phyloP scores from a whole-genome alignment of 768 basidiomycete genomes.

The Tylopilus intermedius region DNA sequence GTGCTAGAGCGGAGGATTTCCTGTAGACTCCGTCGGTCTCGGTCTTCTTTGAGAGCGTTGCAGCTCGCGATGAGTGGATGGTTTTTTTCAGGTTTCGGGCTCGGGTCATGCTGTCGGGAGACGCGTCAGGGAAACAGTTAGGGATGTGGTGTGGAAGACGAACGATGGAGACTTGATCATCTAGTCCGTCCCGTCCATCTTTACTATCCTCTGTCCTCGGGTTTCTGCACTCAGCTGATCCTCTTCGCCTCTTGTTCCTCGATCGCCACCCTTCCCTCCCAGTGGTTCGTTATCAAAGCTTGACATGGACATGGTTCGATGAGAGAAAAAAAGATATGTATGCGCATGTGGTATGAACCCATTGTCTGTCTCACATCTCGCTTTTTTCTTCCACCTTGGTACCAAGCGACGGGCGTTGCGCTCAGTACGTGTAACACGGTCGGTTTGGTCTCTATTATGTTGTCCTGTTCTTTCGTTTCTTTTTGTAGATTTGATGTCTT shows the following conservation, averaged over 20 bases:
- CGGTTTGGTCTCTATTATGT: constrained; percentile 22
- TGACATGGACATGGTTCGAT: constrained; percentile 5
- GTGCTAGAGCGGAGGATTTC: constrained; percentile 84
- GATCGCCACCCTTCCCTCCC: constrained; percentile 11
- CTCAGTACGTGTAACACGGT: constrained; percentile 29
- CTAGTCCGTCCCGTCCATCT: constrained; percentile 35
- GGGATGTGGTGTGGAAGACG: constrained; percentile 1
- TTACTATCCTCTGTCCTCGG: constrained; percentile 20
- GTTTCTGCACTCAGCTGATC: constrained; percentile 26
- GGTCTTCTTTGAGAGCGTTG: constrained; percentile 25
- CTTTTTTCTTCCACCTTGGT: constrained; percentile 2
- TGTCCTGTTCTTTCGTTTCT: not conserved
- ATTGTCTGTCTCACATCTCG: constrained; percentile 18
- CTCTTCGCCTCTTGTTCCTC: constrained; percentile 5
- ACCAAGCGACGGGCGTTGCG: constrained; percentile 16
- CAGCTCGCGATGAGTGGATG: constrained; percentile 28
- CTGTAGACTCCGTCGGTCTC: constrained; percentile 41
- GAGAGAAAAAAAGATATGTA: constrained; percentile 13
- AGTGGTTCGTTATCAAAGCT: constrained; percentile 9
- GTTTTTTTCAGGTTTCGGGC: constrained; percentile 30
- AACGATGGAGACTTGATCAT: constrained; percentile 30
- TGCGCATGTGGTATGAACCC: constrained; percentile 26
- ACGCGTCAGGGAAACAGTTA: constrained; percentile 1
- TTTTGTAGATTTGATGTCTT: constrained; percentile 6
- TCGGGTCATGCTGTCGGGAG: constrained; percentile 17